Evolutionary conservation across 1,284 basidiomycete species (phyloP).

Genomic region (Phlebopus sp.): DNA sequence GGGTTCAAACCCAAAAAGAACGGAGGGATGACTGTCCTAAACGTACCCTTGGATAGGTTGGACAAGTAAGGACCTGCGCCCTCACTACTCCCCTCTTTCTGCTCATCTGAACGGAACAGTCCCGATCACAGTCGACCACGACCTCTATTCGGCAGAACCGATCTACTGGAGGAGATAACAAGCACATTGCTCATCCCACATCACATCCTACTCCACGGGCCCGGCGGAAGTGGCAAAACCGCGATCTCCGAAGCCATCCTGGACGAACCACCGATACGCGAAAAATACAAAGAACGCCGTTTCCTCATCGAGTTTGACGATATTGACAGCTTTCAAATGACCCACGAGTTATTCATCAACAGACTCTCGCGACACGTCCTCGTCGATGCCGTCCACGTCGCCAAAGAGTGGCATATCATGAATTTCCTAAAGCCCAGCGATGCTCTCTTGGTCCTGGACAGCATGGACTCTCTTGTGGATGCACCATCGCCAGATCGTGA

Average conservation of each 20-base stretch:
- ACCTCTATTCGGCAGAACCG: background rate
- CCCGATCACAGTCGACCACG: background rate
- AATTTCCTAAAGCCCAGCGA: background rate
- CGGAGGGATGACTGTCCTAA: background rate
- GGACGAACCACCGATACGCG: background rate
- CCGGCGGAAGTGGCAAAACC: background rate
- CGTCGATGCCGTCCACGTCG: background rate
- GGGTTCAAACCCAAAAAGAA: too few relatives aligned
- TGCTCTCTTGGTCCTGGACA: conserved; percentile 1
- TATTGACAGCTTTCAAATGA: background rate
- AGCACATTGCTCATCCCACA: background rate
- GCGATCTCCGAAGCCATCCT: background rate
- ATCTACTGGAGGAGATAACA: background rate
- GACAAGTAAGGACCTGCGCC: background rate
- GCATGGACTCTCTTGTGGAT: conserved; percentile 1
- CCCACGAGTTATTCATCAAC: conserved; percentile 1
- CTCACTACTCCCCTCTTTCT: background rate
- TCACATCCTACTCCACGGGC: background rate
- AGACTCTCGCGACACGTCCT: background rate
- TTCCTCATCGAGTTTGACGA: conserved; percentile 1
- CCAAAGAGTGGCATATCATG: background rate
- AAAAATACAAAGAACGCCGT: background rate
- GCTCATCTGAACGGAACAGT: background rate
- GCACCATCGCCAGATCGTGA: background rate
- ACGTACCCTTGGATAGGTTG: background rate